Evolutionary conservation across 2,329 filamentous ascomycete species (phyloP), one percentile per base, ranked within the genome.

Genomic region (Xylaria sp.): DNA sequence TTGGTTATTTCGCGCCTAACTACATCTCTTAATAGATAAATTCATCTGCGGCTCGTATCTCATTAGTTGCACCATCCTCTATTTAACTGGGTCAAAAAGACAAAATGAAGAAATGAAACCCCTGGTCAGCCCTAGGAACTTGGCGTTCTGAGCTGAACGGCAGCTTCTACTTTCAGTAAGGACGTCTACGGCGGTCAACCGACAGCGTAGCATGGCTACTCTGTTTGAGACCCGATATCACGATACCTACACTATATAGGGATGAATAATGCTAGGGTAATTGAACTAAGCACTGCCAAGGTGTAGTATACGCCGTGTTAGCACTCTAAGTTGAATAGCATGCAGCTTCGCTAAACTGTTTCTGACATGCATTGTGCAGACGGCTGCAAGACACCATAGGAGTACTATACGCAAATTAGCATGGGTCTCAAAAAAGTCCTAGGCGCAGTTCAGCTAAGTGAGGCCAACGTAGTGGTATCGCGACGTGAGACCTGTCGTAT

Each of bases 111-210:
- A 13, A 27, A 5, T n/a, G 16, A n/a, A n/a, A 35, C 27, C 27
- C 27, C 16, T 54, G 16, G 27, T 54, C 51, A 54, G 51, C 51
- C 51, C 51, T 54, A 32, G 32, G 51, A 12, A 32, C 27, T 32
- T n/a, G 16, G 18, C 18, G 9, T 32, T 25, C 13, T 4, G 51
- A 12, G 51, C 51, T 54, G 51, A 54, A 21, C 6, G 6, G 21
- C 10, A 21, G 18, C 51, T 54, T 32, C 51, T 54, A 4, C 16
- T 29, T 51, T 27, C 48, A 51, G 48, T 51, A 29, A 51, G 48
- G 48, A 27, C 18, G 48, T 13, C 16, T 29, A 12, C 18, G 48
- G 48, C 48, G 21, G 23, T 51, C 23, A 51, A 18, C 21, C 5
- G 27, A 51, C 13, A 27, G 23, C 48, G 5, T 3, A 3, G 48